Evolutionary conservation across 2,329 filamentous ascomycete species (phyloP), one percentile per base, ranked within the genome.

Genomic region (Alternaria tenuissima): DNA sequence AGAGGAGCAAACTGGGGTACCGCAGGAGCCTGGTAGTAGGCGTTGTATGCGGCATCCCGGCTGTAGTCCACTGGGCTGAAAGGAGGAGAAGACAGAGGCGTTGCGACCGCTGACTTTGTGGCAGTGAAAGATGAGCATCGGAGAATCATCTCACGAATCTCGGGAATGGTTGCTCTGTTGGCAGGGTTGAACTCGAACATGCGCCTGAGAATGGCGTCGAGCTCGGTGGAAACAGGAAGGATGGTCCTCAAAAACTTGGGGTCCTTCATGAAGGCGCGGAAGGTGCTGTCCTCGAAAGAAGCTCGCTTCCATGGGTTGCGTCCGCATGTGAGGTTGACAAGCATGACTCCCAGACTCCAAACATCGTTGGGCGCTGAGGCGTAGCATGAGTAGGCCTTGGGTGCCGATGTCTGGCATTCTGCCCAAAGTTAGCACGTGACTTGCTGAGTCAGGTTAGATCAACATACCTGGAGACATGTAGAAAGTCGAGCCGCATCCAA

Each of bases 231-330:
- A 74, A 99, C 82, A 22, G 95, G 94, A 58, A 99, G 86, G 72
- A 99, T 99, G 64, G 93, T 91, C 83, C 93, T 91, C 67, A 99
- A 83, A 79, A 98, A 99, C 75, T 91, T 89, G 63, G 88, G 88
- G 76, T 93, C 93, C 83, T 90, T 90, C 70, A 91, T 87, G 81
- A 91, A 98, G 55, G 94, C 94, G 74, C 91, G 88, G 86, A 98
- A 99, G 46, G 95, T 98, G 66, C 93, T 93, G 80, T 99, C 95
- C 79, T 97, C 93, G 70, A 88, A 84, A 12, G 93, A 97, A 63
- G 95, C 95, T 78, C 95, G 91, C 83, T 98, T 98, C 95, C 95
- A 99, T 61, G 95, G 95, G 81, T 99, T 99, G 78, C 95, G 93
- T 76, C 95, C 95, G 82, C 95, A 99, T 52, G 93, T 96, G 69